phyloP scores from a whole-genome alignment of 192 early-diverging fungal species.

The Dimargaris cristalligena region DNA sequence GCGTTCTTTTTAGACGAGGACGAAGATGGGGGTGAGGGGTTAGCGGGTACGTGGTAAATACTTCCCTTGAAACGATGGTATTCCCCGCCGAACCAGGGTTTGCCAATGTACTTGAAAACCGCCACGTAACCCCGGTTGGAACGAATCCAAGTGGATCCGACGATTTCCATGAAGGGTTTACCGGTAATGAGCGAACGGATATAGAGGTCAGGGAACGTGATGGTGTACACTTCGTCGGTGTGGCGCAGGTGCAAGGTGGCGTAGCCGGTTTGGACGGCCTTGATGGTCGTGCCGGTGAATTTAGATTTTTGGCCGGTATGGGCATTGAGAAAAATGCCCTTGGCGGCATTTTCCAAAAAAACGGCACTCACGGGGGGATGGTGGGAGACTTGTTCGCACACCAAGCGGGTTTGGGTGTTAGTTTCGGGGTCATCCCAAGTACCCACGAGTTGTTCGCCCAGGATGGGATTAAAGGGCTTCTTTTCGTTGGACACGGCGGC shows the following conservation, averaged over 20 bases:
- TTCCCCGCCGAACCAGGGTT: constrained; percentile 64
- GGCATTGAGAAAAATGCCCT: constrained; percentile 39
- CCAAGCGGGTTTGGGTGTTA: constrained; percentile 30
- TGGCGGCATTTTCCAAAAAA: constrained; percentile 39
- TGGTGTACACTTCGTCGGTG: constrained; percentile 47
- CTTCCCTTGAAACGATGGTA: constrained; percentile 58
- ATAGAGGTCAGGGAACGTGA: constrained; percentile 54
- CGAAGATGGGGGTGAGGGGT: too few species aligned
- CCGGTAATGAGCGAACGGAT: constrained; percentile 58
- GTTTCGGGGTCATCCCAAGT: constrained; percentile 34
- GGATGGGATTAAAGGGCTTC: constrained; percentile 52
- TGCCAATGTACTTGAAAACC: constrained; percentile 52
- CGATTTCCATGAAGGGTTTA: constrained; percentile 43
- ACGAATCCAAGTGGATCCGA: constrained; percentile 36
- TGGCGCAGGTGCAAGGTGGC: constrained; percentile 41
- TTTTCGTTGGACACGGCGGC: constrained; percentile 58
- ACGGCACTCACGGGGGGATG: constrained; percentile 57
- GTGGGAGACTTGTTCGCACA: constrained; percentile 54
- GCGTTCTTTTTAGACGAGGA: too few species aligned
- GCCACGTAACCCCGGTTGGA: constrained; percentile 33
- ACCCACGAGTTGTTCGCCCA: constrained; percentile 52
- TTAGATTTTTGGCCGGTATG: constrained; percentile 54
- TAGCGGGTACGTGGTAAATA: constrained; percentile 11
- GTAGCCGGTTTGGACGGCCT: constrained; percentile 62
- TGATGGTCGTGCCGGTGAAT: constrained; percentile 56